Conservation (phyloP, 1,284 basidiomycete species). For the Bjerkandera adusta region DNA sequence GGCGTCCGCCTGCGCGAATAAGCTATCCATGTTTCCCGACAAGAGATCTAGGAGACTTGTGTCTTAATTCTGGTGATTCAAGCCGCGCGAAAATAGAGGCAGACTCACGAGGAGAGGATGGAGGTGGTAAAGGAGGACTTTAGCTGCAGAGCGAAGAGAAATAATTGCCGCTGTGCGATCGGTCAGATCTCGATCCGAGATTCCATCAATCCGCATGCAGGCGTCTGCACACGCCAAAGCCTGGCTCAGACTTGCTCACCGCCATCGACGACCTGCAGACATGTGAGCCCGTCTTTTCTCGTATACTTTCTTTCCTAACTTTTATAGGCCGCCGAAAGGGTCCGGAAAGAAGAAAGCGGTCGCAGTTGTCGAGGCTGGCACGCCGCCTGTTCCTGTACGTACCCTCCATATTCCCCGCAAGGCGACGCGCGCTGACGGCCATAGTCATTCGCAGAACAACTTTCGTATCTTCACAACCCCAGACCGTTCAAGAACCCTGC, state of each 20-base stretch:
- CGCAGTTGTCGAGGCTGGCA: conserved; percentile 27
- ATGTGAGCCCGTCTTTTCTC: not conserved
- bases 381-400: conserved; percentile 27
- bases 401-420: not conserved
- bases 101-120: not conserved
- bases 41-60: no score
- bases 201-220: not conserved
- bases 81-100: no score
- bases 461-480: conserved; percentile 65
- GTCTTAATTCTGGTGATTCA: no score
- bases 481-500: conserved; percentile 74
- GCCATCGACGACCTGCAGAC: not conserved
- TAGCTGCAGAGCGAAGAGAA: conserved; percentile 1
- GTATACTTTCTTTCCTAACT: not conserved
- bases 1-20: conserved; percentile 70
- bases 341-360: conserved; percentile 25
- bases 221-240: not conserved
- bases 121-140: not conserved
- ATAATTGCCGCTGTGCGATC: conserved; percentile 5
- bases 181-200: conserved; percentile 3
- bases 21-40: conserved; percentile 53
- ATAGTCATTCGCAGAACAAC: conserved; percentile 57
- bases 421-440: not conserved
- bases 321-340: conserved; percentile 31
- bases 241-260: not conserved